Evolutionary conservation across 2,329 filamentous ascomycete species (phyloP).

Genomic region (Aspergillus ruber): DNA sequence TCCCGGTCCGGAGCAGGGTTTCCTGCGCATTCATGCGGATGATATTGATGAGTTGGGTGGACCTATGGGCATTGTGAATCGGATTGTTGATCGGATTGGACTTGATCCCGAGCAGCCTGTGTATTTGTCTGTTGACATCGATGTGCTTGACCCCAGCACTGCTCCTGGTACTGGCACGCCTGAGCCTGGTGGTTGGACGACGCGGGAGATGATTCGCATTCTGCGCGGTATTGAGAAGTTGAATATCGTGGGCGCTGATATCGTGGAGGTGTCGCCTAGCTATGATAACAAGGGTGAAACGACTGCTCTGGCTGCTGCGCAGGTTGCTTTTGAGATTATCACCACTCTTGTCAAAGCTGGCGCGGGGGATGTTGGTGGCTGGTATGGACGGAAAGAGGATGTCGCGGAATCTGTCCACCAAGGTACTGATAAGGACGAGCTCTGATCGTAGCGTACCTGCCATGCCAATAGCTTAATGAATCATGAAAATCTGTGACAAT

Average conservation of each 20-base stretch:
- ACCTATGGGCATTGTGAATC: slow-evolving; percentile 59
- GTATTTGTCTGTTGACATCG: slow-evolving; percentile 75
- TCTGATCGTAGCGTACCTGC: slow-evolving; percentile 5
- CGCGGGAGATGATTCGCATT: slow-evolving; percentile 76
- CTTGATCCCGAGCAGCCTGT: slow-evolving; percentile 62
- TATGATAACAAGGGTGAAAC: slow-evolving; percentile 77
- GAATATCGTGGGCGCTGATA: slow-evolving; percentile 82
- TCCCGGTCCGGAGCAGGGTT: slow-evolving; percentile 66
- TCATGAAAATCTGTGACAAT: background rate
- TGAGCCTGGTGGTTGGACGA: slow-evolving; percentile 87
- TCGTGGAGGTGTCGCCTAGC: slow-evolving; percentile 81
- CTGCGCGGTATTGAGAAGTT: slow-evolving; percentile 72
- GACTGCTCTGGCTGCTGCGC: slow-evolving; percentile 74
- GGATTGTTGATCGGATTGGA: slow-evolving; percentile 66
- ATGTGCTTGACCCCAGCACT: slow-evolving; percentile 68
- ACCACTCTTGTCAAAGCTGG: slow-evolving; percentile 51
- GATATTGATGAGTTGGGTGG: slow-evolving; percentile 76
- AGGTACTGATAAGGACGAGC: slow-evolving; percentile 21
- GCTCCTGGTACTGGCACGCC: slow-evolving; percentile 77
- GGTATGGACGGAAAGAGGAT: slow-evolving; percentile 31
- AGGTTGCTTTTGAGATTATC: slow-evolving; percentile 80
- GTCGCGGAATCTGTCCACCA: slow-evolving; percentile 12
- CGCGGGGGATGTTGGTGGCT: slow-evolving; percentile 32
- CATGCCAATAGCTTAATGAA: slow-evolving; percentile 9
- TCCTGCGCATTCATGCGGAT: slow-evolving; percentile 72